phyloP scores from a whole-genome alignment of 192 early-diverging fungal species.

The Linnemannia schmuckeri region DNA sequence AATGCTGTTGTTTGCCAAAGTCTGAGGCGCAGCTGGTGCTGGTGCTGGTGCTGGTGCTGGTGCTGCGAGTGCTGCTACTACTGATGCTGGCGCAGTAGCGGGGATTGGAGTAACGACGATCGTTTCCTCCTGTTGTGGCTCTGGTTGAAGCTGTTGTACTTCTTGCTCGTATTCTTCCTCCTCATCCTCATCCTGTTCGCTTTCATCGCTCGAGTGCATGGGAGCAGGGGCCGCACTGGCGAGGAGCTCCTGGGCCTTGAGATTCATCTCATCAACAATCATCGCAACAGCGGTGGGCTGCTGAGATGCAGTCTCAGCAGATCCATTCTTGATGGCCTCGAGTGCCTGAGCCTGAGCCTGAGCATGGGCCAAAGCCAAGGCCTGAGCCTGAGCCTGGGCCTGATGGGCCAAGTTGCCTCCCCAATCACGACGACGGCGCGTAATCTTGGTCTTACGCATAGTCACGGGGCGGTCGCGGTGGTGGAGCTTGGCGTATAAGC shows the following conservation, averaged over 20 bases:
- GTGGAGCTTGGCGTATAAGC: constrained; percentile 94
- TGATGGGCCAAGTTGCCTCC: constrained; percentile 53
- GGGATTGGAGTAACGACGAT: neutral
- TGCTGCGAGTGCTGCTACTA: neutral
- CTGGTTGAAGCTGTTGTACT: constrained; percentile 21
- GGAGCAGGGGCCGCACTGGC: neutral
- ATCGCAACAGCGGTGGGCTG: neutral
- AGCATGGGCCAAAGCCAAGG: constrained; percentile 38
- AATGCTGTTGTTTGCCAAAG: constrained; percentile 37
- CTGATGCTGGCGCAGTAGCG: neutral
- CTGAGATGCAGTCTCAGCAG: constrained; percentile 3
- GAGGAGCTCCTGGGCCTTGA: constrained; percentile 16
- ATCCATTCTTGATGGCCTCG: neutral
- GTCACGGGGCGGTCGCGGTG: constrained; percentile 85
- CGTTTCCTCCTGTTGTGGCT: neutral
- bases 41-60: neutral
- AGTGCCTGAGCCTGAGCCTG: constrained; percentile 30
- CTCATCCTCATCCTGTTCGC: constrained; percentile 34
- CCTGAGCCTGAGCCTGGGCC: constrained; percentile 42
- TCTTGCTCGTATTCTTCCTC: constrained; percentile 15
- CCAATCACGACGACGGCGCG: constrained; percentile 70
- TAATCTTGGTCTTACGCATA: constrained; percentile 79
- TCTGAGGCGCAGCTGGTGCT: constrained; percentile 11
- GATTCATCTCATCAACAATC: constrained; percentile 43
- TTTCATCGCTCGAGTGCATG: constrained; percentile 15